These are phyloP conservation scores for Suhomyces taliae DNA, from an alignment of 1,139 yeast genomes.

Conservation along the genomic window DNA sequence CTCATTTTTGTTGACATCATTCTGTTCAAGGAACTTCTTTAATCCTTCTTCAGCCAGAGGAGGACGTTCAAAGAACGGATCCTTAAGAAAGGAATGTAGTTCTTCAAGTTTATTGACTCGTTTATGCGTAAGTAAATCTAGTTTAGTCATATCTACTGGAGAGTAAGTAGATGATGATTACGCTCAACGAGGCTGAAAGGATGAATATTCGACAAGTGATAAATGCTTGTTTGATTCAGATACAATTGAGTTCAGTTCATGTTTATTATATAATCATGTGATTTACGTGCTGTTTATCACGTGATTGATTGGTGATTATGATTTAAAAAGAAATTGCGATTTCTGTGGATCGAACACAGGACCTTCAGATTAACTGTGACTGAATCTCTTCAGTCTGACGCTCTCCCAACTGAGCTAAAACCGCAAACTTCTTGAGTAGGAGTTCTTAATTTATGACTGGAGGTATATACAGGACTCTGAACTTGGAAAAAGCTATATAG, in stretches of 20 bases:
- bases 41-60: not conserved
- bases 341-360: conserved; percentile 57
- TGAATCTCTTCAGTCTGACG: conserved; percentile 74
- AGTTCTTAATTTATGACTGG: no score
- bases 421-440: conserved; percentile 23
- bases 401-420: conserved; percentile 86
- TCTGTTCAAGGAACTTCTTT: conserved; percentile 2
- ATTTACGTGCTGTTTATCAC: conserved; percentile 12
- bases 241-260: conserved; percentile 1
- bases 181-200: no score
- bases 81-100: conserved; percentile 7
- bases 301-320: conserved; percentile 19
- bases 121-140: conserved; percentile 1
- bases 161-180: no score
- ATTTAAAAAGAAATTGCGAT: conserved; percentile 16
- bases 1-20: conserved; percentile 1
- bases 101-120: conserved; percentile 10
- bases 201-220: no score
- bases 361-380: conserved; percentile 51
- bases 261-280: conserved; percentile 10
- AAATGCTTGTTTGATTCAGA: not conserved
- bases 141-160: conserved; percentile 1
- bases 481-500: no score
- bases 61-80: conserved; percentile 7
- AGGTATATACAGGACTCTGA: no score